Conservation (phyloP, 23 red algal species). For the Pyropia yezoensis region DNA sequence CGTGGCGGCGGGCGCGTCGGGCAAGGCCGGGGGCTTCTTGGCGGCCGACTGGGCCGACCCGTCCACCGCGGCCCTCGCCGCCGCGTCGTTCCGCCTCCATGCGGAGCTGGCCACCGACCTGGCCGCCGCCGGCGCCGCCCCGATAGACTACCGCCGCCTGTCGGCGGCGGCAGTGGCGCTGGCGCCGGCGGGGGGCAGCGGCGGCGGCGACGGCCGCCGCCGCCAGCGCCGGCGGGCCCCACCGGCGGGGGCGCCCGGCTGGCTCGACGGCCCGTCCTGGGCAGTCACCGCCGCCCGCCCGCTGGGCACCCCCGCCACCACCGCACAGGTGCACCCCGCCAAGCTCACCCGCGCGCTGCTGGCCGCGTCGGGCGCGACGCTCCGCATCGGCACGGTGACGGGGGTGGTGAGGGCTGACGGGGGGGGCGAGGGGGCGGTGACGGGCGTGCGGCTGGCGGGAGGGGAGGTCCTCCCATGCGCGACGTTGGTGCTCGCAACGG, state of each 20-base stretch:
- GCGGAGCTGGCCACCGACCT: constrained; percentile 6
- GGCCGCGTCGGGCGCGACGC: constrained; percentile 1
- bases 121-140: background rate
- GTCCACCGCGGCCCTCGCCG: constrained; percentile 6
- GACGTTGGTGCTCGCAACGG: constrained; percentile 39
- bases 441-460: background rate
- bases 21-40: constrained; percentile 57
- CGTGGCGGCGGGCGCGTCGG: constrained; percentile 47
- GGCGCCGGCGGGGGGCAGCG: background rate
- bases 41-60: constrained; percentile 44
- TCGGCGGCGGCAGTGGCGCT: constrained; percentile 24
- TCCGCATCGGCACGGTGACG: constrained; percentile 2
- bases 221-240: too few relatives aligned
- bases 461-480: background rate
- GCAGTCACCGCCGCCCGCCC: background rate
- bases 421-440: background rate
- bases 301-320: constrained; percentile 28
- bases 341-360: constrained; percentile 32
- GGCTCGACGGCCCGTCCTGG: constrained; percentile 21
- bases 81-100: constrained; percentile 42
- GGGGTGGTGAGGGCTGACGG: constrained; percentile 12
- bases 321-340: constrained; percentile 40
- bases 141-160: constrained; percentile 25
- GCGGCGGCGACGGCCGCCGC: background rate
- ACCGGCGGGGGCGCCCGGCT: background rate